Evolutionary conservation across 495 filamentous ascomycete genomes (phyloP).

Genomic region (Penicillium odoratum): DNA sequence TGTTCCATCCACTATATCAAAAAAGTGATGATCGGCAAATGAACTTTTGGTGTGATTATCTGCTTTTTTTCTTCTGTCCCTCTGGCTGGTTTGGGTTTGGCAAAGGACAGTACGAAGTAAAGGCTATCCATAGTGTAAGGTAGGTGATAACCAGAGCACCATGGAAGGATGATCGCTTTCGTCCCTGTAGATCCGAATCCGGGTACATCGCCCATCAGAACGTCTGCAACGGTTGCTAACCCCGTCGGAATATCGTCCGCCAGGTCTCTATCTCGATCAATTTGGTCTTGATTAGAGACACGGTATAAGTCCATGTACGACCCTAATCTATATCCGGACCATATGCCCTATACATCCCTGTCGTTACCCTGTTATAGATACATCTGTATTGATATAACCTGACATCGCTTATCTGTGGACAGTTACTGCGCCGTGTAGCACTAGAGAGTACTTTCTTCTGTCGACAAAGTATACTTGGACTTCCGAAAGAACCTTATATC

Average conservation of each 20-base stretch:
- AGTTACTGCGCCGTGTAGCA: not conserved
- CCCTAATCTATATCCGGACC: not conserved
- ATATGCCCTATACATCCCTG: not conserved
- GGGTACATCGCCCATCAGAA: not conserved
- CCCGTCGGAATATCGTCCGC: constrained; percentile 16
- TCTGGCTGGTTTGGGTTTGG: not conserved
- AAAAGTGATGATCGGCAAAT: constrained; percentile 14
- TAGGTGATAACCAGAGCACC: not conserved
- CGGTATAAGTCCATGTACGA: not conserved
- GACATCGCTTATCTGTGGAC: not conserved
- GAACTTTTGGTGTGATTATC: not conserved
- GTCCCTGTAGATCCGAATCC: constrained; percentile 12
- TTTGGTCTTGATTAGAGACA: not conserved
- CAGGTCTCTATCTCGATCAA: not conserved
- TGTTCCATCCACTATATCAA: constrained; percentile 7
- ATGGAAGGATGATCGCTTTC: constrained; percentile 10
- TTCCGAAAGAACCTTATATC: not conserved
- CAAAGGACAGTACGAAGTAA: not conserved
- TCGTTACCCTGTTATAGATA: not conserved
- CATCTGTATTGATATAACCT: not conserved
- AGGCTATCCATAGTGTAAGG: no score
- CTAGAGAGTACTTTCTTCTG: not conserved
- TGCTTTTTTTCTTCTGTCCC: not conserved
- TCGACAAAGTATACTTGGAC: not conserved
- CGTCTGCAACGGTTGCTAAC: constrained; percentile 7